Evolutionary conservation across 345 rosid genomes (phyloP), one percentile per base, ranked within the genome.

Genomic region (Pugionium cornutum): DNA sequence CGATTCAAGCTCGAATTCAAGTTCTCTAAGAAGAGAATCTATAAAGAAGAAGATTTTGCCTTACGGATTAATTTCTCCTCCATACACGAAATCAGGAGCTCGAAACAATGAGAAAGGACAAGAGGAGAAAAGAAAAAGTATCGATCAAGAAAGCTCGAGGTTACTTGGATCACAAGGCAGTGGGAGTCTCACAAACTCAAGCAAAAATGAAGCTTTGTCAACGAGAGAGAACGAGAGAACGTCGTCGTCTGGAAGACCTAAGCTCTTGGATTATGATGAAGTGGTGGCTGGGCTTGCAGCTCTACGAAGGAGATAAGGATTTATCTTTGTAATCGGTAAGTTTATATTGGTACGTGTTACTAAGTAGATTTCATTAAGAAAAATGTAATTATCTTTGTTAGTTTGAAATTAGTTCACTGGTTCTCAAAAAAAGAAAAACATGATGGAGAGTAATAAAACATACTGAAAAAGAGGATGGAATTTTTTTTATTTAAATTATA

Each of bases 1-100:
- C 7, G 56, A 49, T 9, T 81, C 69, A 2, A 72, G 80, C 66
- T 70, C 58, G 11, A 77, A 45, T 10, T 77, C 58, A 36, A 54
- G 78, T 73, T 66, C 55, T 71, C 26, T 5, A 6, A 58, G 61
- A 51, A 78, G 80, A 0, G 84, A 72, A 4, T 77, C 76, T 44
- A 79, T 72, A 50, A 47, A n/a, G 25, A 72, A 43, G 55, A 79
- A 75, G 78, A 81, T 70, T 2, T 42, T 61, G 33, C 66, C 47
- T 51, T 75, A 79, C 49, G 73, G 81, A 53, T 55, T 67, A 53
- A 60, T 81, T 49, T 81, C 87, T 48, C 86, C 97, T 4, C 83
- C 96, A 32, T 78, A 86, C 64, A 62, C 52, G 43, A 89, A 68
- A 66, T 9, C 46, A 33, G 51, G 45, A 33, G 28, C 11, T 39